Conservation (phyloP, 1,284 basidiomycete genomes). For the Pseudozyma pruni region DNA sequence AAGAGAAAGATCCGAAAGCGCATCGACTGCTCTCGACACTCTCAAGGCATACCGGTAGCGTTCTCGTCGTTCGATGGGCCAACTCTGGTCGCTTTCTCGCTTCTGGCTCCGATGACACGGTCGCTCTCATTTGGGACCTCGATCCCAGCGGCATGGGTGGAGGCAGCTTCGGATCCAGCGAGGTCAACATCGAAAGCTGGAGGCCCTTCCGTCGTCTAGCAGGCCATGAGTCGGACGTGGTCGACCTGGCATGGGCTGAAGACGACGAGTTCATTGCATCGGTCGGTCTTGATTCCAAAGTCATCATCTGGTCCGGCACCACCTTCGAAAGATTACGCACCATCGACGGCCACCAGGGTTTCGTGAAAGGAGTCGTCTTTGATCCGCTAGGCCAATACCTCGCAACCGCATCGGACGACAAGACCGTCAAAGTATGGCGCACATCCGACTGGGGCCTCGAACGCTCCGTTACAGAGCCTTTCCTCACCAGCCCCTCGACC, state of each 20-base stretch:
- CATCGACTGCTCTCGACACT: slow-evolving; percentile 90
- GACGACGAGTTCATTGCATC: slow-evolving; percentile 82
- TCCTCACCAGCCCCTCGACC: slow-evolving; percentile 90
- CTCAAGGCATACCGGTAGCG: slow-evolving; percentile 91
- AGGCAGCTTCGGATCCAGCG: slow-evolving; percentile 59
- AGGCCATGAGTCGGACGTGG: slow-evolving; percentile 85
- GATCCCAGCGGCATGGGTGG: slow-evolving; percentile 71
- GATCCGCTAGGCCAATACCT: slow-evolving; percentile 96
- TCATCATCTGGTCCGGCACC: slow-evolving; percentile 80
- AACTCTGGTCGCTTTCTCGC: slow-evolving; percentile 93
- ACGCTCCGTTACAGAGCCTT: slow-evolving; percentile 85
- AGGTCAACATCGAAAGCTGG: slow-evolving; percentile 84
- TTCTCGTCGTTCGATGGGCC: slow-evolving; percentile 94
- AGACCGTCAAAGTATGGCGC: slow-evolving; percentile 94
- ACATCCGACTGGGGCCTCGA: slow-evolving; percentile 90
- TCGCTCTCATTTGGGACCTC: slow-evolving; percentile 96
- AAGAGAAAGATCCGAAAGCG: slow-evolving; percentile 78
- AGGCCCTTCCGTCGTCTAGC: slow-evolving; percentile 89
- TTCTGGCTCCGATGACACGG: slow-evolving; percentile 93
- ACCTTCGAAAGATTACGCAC: slow-evolving; percentile 73
- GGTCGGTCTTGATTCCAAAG: slow-evolving; percentile 89
- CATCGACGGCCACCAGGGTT: slow-evolving; percentile 89
- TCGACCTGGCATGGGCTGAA: slow-evolving; percentile 95
- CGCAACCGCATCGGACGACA: slow-evolving; percentile 83
- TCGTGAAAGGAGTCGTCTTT: slow-evolving; percentile 98